Evolutionary conservation across 192 early-diverging fungal genomes (phyloP).

Genomic region (Coemansia reversa): DNA sequence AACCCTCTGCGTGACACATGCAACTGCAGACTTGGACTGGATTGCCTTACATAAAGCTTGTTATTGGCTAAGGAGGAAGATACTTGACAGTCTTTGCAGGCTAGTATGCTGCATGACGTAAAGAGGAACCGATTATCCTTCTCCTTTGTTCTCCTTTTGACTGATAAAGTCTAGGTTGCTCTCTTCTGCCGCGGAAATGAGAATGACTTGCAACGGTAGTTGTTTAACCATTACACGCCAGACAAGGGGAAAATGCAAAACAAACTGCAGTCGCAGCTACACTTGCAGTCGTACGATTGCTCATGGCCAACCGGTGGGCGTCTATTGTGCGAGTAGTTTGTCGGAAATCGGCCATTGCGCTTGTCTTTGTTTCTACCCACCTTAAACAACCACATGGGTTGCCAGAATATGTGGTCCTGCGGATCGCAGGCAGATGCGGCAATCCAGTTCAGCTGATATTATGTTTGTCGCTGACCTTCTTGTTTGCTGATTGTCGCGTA

Average conservation of each 20-base stretch:
- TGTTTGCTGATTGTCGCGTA: background rate
- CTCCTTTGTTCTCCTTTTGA: background rate
- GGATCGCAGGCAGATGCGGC: no score
- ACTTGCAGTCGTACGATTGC: background rate
- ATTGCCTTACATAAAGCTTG: background rate
- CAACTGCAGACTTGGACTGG: background rate
- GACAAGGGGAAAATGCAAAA: background rate
- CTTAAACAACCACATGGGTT: background rate
- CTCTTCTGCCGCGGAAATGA: background rate
- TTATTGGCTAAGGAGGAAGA: background rate
- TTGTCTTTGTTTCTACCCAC: background rate
- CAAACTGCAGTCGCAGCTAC: background rate
- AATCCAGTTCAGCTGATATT: background rate
- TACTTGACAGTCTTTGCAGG: background rate
- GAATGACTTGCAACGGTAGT: background rate
- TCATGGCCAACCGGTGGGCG: background rate
- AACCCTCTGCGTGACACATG: background rate
- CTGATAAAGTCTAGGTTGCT: background rate
- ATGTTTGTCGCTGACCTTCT: background rate
- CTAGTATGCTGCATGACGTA: background rate
- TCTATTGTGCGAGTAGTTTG: background rate
- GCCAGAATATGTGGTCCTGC: background rate
- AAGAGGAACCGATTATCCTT: background rate
- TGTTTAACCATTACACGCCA: background rate
- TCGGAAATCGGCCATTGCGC: background rate